Base-by-base conservation (phyloP, 345 rosid species). In the Dimocarpus longan region DNA sequence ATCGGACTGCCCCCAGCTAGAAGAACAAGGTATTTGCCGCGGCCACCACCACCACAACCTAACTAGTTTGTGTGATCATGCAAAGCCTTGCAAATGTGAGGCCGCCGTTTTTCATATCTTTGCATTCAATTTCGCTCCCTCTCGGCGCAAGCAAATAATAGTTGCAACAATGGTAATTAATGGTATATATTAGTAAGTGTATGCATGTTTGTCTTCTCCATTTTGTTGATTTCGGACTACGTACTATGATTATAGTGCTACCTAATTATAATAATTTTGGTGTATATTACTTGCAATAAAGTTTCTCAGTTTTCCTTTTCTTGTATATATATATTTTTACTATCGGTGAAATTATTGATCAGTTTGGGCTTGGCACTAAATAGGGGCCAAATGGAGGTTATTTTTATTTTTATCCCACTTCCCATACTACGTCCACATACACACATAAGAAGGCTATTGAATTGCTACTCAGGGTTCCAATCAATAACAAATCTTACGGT, bases 1-100 rank as follows among this genome's bases (percentile, higher is more conserved):
- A 95, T 93, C 13, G 98, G 98, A 39, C 91, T 71, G 28, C 97
- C 97, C n/a, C 97, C 95, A n/a, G 89, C 86, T 82, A 85, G 87
- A 75, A 86, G 89, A 81, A 22, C 79, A 22, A 82, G 78, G 74
- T 84, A 82, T 48, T 43, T 75, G 10, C 52, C 4, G 37, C 37
- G 37, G 37, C 37, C 37, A 32, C 37, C 37, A 32, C 80, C 70
- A 8, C 75, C 70, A 11, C 69, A 60, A 1, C 40, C 11, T 5
- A 68, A 40, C 80, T 59, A 60, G 71, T 44, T 69, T 59, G 54
- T n/a, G 8, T 15, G 72, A n/a, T 40, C 59, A 26, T 21, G 72
- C 52, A 40, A 21, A 71, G 18, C 19, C 54, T 67, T 39, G 79
- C 64, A 5, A 13, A 67, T 44, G 13, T 18, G n/a, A 22, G 50